Base-by-base conservation (phyloP, 495 filamentous ascomycete genomes). In the Neurospora tetraspora region DNA sequence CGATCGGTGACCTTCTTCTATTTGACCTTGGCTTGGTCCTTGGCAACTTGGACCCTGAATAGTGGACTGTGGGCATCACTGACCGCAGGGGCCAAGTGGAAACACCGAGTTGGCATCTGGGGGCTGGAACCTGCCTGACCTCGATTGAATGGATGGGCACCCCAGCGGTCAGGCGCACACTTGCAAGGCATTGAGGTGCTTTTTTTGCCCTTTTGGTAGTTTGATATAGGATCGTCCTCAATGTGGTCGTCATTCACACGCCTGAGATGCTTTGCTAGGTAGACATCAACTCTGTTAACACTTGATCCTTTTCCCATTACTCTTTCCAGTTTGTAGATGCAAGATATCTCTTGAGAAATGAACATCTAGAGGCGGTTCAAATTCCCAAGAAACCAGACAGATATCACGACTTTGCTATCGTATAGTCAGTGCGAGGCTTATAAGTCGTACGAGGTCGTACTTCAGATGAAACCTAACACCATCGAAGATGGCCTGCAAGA, bases 11-110 rank as follows among this genome's bases (percentile, higher is more conserved):
- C 42, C 39, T n/a, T 36, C 16, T n/a, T 42, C 37, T 70, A 38
- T 59, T 71, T 71, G 70, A 20, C 59, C 70, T 59, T 37, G 36
- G 53, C 70, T 45, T 36, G 37, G 59, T 39, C 38, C 59, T 72
- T 68, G 71, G 71, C 38, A 42, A 45, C 39, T 69, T 36, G 71
- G 74, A 43, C 61, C 72, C 72, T 6, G 75, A 69, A 76, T 73
- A 76, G 37, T 38, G 34, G 72, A 68, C 53, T 36, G 5, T 23
- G 45, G 27, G 6, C 53, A 61, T 61, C 53, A 36, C 53, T 18
- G 27, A 61, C 53, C 53, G 53, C 53, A 61, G 53, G 31, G 23
- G 53, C 53, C 53, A 65, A 65, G 53, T 65, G 53, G 53, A 34
- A 31, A 61, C 53, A 18, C 53, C 53, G 53, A 61, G 53, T 61